Base-by-base conservation (phyloP, 1,284 basidiomycete species). In the Lentinula novae-zelandiae region DNA sequence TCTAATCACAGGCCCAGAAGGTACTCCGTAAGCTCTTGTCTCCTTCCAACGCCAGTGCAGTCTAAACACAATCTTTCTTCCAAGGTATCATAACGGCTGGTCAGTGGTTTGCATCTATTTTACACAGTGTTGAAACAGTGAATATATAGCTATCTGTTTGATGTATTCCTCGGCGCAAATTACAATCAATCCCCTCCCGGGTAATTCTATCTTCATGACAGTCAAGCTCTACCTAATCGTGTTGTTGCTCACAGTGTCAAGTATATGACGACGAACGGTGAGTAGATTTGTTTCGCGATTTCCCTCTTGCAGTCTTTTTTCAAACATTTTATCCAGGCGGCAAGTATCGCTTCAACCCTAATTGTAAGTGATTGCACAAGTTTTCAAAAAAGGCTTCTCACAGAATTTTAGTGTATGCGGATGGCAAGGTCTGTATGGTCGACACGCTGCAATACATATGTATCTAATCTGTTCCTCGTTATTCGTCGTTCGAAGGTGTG, bases 331-430 rank as follows among this genome's bases (percentile, higher is more conserved):
- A 22, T 44, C 3, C 46, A 59, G 93, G 92, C 1, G 94, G 95
- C 31, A 90, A 85, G 73, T 95, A 80, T 73, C 84, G 95, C 31
- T 94, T 95, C 76, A 96, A 96, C 67, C 94, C 94, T 3, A 96
- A 96, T 70, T 78, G 57, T 58, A 5, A 96, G 31, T 96, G 95
- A 70, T 90, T 89, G 51, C 91, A 90, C 71, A 31, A 69, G 85
- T 75, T 40, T 20, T 33, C 52, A 22, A 40, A n/a, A 36, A 33
- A 33, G 1, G 10, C 7, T 15, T 27, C 33, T 38, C 53, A 42
- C 60, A 49, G 44, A 34, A 34, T 52, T 38, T 60, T 42, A 57
- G 50, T 60, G 44, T 55, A 52, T 50, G 31, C 53, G 3, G 89
- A 94, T 68, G 92, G 90, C 34, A 96, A 97, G 78, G 95, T 97